A percentile compares a stretch with the other conserved stretches of the same genome.
These are phyloP conservation scores for Umbelopsis vinacea DNA, from an alignment of 192 early-diverging fungal species.

Conservation along the genomic window DNA sequence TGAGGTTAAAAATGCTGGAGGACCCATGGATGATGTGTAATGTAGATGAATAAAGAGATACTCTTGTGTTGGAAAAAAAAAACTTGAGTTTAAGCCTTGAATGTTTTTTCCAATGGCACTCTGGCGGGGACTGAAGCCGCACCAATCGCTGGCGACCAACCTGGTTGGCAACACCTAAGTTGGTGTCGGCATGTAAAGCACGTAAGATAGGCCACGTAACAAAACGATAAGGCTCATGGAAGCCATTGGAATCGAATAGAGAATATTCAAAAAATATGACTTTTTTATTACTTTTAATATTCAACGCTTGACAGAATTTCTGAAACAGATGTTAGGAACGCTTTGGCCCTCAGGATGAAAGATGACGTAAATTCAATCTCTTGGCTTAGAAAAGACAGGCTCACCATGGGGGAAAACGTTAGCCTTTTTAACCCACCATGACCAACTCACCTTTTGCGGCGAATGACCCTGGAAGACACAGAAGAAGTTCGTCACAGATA, in stretches of 20 bases:
- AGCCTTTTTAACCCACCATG: background rate
- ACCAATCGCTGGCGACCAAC: slow-evolving; percentile 1
- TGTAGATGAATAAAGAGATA: slow-evolving; percentile 6
- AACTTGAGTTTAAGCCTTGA: background rate
- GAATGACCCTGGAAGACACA: slow-evolving; percentile 5
- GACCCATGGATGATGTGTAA: slow-evolving; percentile 29
- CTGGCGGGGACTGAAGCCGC: slow-evolving; percentile 6
- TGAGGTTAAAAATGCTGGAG: slow-evolving; percentile 32
- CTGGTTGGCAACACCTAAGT: background rate
- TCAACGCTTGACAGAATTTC: background rate
- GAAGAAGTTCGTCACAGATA: slow-evolving; percentile 14
- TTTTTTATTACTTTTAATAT: too few relatives aligned
- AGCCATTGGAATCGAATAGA: too few relatives aligned
- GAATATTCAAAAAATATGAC: too few relatives aligned
- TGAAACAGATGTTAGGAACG: background rate
- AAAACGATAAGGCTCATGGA: too few relatives aligned
- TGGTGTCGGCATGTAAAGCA: background rate
- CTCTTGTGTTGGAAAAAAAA: slow-evolving; percentile 8
- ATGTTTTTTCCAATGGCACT: background rate
- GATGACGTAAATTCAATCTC: slow-evolving; percentile 15
- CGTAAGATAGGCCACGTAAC: too few relatives aligned
- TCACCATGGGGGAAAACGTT: background rate
- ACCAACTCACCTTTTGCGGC: slow-evolving; percentile 6
- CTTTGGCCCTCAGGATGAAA: background rate
- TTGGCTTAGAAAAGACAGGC: background rate